phyloP scores from a whole-genome alignment of 1,139 yeast genomes.

The Hemisphaericaspora xylofermentans region DNA sequence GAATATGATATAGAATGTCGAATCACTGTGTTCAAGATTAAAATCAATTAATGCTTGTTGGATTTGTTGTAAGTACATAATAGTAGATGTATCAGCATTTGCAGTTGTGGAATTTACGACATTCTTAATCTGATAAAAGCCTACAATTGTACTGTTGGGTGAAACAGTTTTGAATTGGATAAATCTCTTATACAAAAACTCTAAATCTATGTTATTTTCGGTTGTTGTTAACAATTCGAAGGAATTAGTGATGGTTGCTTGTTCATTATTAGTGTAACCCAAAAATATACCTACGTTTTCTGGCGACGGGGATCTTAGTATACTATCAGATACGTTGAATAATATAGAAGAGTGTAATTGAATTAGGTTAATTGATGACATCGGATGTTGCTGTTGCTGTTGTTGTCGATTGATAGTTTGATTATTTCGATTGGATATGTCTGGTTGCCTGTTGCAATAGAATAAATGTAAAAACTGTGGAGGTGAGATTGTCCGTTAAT shows the following conservation, averaged over 20 bases:
- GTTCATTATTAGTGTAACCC: constrained; percentile 19
- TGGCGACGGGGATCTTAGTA: constrained; percentile 15
- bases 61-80: constrained; percentile 4
- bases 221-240: constrained; percentile 23
- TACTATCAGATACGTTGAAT: constrained; percentile 29
- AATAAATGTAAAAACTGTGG: not conserved
- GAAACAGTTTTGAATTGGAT: constrained; percentile 28
- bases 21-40: constrained; percentile 3
- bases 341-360: constrained; percentile 30
- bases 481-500: not conserved
- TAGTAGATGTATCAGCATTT: constrained; percentile 11
- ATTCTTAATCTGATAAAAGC: constrained; percentile 25
- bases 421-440: no score
- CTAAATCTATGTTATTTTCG: constrained; percentile 19
- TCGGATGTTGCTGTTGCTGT: not conserved
- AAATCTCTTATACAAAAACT: constrained; percentile 25
- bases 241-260: constrained; percentile 18
- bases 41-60: constrained; percentile 7
- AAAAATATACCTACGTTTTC: constrained; percentile 28
- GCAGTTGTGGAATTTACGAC: constrained; percentile 5
- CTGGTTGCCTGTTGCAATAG: no score
- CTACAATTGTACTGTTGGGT: constrained; percentile 29
- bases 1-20: constrained; percentile 4
- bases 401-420: not conserved
- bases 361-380: constrained; percentile 13